A percentile compares a stretch with the other conserved stretches of the same genome.
Evolutionary conservation across 2,329 filamentous ascomycete species (phyloP).

Genomic region (Fusarium sp.): DNA sequence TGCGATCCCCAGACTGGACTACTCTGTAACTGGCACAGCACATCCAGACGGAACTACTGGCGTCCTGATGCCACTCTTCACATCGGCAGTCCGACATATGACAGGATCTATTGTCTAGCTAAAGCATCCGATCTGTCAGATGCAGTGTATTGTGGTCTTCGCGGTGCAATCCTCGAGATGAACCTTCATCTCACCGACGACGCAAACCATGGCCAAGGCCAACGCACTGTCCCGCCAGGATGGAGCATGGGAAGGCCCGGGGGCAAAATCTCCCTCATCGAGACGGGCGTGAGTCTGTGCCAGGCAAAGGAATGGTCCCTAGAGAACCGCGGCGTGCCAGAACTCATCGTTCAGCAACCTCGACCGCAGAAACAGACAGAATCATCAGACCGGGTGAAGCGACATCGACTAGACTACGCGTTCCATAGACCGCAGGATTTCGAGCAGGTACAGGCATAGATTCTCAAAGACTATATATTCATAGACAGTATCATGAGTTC

Average conservation of each 20-base stretch:
- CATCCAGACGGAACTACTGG: slow-evolving; percentile 58
- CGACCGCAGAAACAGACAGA: slow-evolving; percentile 8
- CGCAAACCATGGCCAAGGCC: neutral
- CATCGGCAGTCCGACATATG: slow-evolving; percentile 53
- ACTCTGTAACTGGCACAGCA: slow-evolving; percentile 62
- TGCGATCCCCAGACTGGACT: slow-evolving; percentile 54
- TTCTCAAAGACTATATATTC: slow-evolving; percentile 3
- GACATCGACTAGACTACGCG: slow-evolving; percentile 40
- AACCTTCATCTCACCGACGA: slow-evolving; percentile 49
- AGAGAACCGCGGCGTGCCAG: slow-evolving; percentile 43
- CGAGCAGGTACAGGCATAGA: slow-evolving; percentile 14
- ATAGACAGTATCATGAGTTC: slow-evolving; percentile 9
- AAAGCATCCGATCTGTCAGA: slow-evolving; percentile 61
- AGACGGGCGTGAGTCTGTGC: slow-evolving; percentile 51
- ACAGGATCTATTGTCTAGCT: slow-evolving; percentile 60
- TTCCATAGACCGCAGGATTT: slow-evolving; percentile 40
- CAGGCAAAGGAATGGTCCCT: slow-evolving; percentile 38
- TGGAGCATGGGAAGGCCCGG: slow-evolving; percentile 43
- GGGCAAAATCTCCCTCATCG: slow-evolving; percentile 46
- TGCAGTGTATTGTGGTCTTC: slow-evolving; percentile 63
- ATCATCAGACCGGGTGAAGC: slow-evolving; percentile 20
- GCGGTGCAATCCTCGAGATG: slow-evolving; percentile 61
- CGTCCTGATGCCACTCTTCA: slow-evolving; percentile 64
- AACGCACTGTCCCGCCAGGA: slow-evolving; percentile 40
- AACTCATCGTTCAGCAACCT: slow-evolving; percentile 39